These are phyloP conservation scores for Coemansia sp. DNA, from an alignment of 192 early-diverging fungal species.

Conservation along the genomic window DNA sequence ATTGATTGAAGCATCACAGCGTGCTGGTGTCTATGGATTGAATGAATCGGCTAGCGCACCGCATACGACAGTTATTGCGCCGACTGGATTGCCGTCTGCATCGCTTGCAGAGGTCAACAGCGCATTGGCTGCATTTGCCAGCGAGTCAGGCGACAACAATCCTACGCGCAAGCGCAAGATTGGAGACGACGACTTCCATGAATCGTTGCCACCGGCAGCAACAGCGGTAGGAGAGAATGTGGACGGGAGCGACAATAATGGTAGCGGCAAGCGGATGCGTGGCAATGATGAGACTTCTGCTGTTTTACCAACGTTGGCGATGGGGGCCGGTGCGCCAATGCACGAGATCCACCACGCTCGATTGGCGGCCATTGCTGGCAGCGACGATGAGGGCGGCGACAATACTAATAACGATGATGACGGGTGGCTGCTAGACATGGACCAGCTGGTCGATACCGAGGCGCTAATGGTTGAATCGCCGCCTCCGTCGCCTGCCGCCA, in stretches of 20 bases:
- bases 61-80: not conserved
- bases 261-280: constrained; percentile 4
- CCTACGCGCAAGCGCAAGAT: not conserved
- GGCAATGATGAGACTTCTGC: not conserved
- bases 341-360: constrained; percentile 4
- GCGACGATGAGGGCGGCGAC: constrained; percentile 12
- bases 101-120: constrained; percentile 40
- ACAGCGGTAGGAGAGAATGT: not conserved
- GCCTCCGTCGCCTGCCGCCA: constrained; percentile 39
- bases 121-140: constrained; percentile 28
- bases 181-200: not conserved
- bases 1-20: not conserved
- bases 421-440: constrained; percentile 46
- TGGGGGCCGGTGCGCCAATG: constrained; percentile 43
- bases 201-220: too few relatives aligned
- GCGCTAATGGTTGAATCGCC: constrained; percentile 49
- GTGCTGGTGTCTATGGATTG: not conserved
- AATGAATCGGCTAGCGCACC: not conserved
- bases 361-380: not conserved
- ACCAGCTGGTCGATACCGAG: constrained; percentile 53
- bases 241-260: not conserved
- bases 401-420: constrained; percentile 15
- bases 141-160: not conserved
- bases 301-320: constrained; percentile 2
- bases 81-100: constrained; percentile 15